Percentiles rank a stretch among this genome's conserved stretches.
phyloP scores from a whole-genome alignment of 2,329 filamentous ascomycete species.

The Cladobotryum mycophilum region DNA sequence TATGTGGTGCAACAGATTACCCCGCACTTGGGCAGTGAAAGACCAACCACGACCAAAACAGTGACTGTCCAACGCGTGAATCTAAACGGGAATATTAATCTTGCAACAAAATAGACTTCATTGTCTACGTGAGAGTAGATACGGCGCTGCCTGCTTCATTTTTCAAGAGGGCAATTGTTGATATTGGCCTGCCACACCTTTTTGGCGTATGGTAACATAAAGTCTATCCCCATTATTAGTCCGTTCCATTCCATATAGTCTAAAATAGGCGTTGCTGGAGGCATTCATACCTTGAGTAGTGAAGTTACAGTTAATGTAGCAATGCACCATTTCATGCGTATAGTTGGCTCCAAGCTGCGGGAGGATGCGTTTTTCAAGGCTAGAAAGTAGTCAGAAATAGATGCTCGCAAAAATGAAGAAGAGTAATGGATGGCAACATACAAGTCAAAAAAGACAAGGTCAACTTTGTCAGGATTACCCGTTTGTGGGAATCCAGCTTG shows the following conservation, averaged over 20 bases:
- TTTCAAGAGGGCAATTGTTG: conserved; percentile 27
- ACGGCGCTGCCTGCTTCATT: too few species aligned
- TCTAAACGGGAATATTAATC: too few species aligned
- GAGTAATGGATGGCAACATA: conserved; percentile 19
- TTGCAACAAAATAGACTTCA: too few species aligned
- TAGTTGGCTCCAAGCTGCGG: conserved; percentile 30
- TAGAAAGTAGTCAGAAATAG: conserved; percentile 9
- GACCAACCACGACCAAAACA: too few species aligned
- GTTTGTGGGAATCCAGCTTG: conserved; percentile 43
- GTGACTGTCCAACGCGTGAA: too few species aligned
- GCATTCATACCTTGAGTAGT: conserved; percentile 27
- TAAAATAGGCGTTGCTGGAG: background rate
- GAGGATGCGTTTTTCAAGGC: conserved; percentile 34
- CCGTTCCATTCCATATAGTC: too few species aligned
- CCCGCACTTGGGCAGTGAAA: too few species aligned
- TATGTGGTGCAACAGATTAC: too few species aligned
- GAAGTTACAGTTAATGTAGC: conserved; percentile 35
- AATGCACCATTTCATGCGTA: conserved; percentile 27
- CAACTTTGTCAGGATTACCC: conserved; percentile 37
- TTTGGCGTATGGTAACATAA: conserved; percentile 34
- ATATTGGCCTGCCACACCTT: conserved; percentile 30
- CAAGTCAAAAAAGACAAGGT: conserved; percentile 50
- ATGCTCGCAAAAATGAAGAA: background rate
- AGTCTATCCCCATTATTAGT: conserved; percentile 20
- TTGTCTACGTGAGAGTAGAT: too few species aligned